Conservation (phyloP, 192 early-diverging fungal species). For the Phlyctochytrium planicorne region DNA sequence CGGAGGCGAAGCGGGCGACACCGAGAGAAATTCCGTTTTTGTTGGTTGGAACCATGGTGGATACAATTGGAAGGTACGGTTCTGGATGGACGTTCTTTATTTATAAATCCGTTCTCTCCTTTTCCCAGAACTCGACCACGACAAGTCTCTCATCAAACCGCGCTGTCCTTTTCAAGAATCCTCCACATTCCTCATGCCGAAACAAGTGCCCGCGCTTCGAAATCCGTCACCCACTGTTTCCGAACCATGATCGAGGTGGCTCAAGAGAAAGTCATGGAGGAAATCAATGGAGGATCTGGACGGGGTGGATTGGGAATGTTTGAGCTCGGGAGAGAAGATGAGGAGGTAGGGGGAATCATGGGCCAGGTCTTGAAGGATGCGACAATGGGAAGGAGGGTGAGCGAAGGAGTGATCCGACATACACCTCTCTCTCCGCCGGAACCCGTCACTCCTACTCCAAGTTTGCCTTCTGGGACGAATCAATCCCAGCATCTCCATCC, state of each 20-base stretch:
- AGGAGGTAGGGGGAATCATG: too few relatives aligned
- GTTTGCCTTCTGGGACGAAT: too few relatives aligned
- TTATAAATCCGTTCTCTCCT: neutral
- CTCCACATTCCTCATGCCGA: conserved; percentile 28
- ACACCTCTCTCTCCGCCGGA: too few relatives aligned
- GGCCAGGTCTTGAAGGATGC: too few relatives aligned
- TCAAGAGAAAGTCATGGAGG: conserved; percentile 29
- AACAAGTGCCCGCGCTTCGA: conserved; percentile 37
- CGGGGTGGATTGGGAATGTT: too few relatives aligned
- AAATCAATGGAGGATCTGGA: too few relatives aligned
- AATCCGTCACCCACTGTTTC: conserved; percentile 34
- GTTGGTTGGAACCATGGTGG: conserved; percentile 42
- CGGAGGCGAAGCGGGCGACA: conserved; percentile 26
- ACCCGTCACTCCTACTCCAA: too few relatives aligned
- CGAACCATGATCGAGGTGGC: conserved; percentile 19
- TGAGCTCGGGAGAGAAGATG: too few relatives aligned
- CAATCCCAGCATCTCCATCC: too few relatives aligned
- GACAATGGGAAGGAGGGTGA: too few relatives aligned
- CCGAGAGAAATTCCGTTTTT: conserved; percentile 30
- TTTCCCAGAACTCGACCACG: conserved; percentile 19
- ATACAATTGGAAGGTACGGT: conserved; percentile 33
- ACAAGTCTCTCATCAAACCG: conserved; percentile 25
- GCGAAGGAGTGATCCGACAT: too few relatives aligned
- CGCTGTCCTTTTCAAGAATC: conserved; percentile 26
- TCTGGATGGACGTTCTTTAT: neutral